Evolutionary conservation across 495 filamentous ascomycete species (phyloP), one percentile per base, ranked within the genome.

Genomic region (Extremus antarcticus): DNA sequence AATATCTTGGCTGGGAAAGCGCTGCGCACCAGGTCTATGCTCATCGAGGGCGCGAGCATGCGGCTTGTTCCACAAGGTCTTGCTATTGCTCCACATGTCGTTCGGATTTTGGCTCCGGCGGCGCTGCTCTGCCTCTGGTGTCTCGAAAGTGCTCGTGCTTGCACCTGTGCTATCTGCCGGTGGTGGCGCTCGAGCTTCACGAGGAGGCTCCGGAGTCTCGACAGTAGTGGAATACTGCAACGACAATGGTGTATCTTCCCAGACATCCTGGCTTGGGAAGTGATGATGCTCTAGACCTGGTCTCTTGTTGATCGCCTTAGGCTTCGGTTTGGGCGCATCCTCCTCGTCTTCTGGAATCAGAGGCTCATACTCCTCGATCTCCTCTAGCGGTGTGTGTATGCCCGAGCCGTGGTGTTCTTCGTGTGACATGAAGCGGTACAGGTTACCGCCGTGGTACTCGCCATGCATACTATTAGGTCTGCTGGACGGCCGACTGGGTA

Each of bases 211-310:
- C 1, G 91, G 89, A 0, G 85, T 89, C 4, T 86, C 83, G 13
- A 99, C 90, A 53, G 85, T 90, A 19, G 92, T 81, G 25, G 87
- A 81, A 54, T 88, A 82, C 61, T 90, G 83, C 46, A 88, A 74
- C 71, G 87, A 91, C 70, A 84, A 87, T 2, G 92, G 92, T 0
- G 90, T 86, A 69, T 99, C 92, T 67, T 99, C 92, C 92, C 92
- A 99, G 38, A 96, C 79, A 66, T 99, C 92, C 59, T 85, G 81
- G 66, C 89, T 95, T 0, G 92, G 92, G 71, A 98, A 98, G 46
- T 85, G 80, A 47, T 87, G 86, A 78, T 56, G 78, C 22, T 61
- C 71, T 32, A 74, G 61, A 43, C 81, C 79, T 0, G 84, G 80
- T 35, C 82, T 78, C 65, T 82, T 85, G 51, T 82, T 73, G 47